A percentile compares a stretch with the other conserved stretches of the same genome.
These are phyloP conservation scores for Eucalyptus cladocalyx DNA, from an alignment of 345 rosid species.

Conservation along the genomic window DNA sequence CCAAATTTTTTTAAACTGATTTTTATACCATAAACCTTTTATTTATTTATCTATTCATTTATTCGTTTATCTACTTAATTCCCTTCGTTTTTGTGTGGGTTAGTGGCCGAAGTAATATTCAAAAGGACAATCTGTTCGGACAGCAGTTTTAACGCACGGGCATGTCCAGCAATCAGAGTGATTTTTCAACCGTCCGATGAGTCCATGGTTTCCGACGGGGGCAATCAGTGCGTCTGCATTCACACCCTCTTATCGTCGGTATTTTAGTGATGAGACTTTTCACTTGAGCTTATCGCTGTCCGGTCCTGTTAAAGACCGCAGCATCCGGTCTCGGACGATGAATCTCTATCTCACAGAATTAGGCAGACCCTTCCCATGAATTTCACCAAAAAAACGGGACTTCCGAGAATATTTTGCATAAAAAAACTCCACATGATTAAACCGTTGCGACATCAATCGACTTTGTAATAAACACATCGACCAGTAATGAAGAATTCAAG, in stretches of 20 bases:
- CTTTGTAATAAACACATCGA: too few species aligned
- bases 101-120: neutral
- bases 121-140: neutral
- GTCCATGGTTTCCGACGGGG: neutral
- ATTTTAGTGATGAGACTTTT: neutral
- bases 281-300: neutral
- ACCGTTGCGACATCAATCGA: too few species aligned
- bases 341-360: neutral
- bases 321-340: neutral
- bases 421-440: too few species aligned
- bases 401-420: too few species aligned
- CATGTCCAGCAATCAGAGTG: neutral
- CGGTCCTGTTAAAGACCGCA: neutral
- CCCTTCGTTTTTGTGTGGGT: neutral
- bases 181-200: neutral
- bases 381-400: too few species aligned
- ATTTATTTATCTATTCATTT: too few species aligned
- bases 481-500: too few species aligned
- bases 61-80: too few species aligned
- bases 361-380: too few species aligned
- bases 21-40: too few species aligned
- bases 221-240: neutral
- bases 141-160: neutral
- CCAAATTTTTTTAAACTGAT: neutral
- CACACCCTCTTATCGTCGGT: neutral